Evolutionary conservation across 1,284 basidiomycete species (phyloP).

Genomic region (Kwoniella shivajii): DNA sequence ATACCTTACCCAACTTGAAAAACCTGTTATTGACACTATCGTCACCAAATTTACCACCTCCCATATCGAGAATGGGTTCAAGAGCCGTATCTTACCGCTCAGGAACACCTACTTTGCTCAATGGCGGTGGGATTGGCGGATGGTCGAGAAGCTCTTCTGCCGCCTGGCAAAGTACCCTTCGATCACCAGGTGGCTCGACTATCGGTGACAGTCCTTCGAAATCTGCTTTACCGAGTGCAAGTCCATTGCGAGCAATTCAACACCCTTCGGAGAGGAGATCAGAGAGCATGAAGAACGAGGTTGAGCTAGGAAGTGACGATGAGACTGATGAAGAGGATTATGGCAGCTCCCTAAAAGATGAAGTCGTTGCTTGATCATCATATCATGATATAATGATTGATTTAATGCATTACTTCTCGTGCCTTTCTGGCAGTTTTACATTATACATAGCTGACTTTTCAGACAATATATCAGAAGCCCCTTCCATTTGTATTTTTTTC

Average conservation of each 20-base stretch:
- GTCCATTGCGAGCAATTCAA: neutral
- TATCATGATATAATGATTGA: too few species aligned
- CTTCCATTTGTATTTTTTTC: neutral
- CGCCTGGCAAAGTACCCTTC: neutral
- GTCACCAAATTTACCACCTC: slow-evolving; percentile 33
- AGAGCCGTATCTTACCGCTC: neutral
- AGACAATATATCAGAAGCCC: too few species aligned
- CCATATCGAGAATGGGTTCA: neutral
- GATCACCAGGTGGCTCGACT: neutral
- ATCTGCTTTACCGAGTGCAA: neutral
- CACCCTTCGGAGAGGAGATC: neutral
- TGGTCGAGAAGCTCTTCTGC: slow-evolving; percentile 1
- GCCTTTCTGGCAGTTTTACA: neutral
- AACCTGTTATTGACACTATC: slow-evolving; percentile 81
- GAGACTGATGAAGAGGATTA: slow-evolving; percentile 1
- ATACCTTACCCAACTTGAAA: slow-evolving; percentile 95
- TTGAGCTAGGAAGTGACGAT: slow-evolving; percentile 6
- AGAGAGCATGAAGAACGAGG: neutral
- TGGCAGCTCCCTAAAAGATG: neutral
- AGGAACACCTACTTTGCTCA: neutral
- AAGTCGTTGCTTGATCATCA: neutral
- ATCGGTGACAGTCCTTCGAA: neutral
- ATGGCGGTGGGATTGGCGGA: neutral
- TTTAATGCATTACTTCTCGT: neutral
- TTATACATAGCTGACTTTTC: slow-evolving; percentile 1